These are phyloP conservation scores for Hypoxylon sp. DNA, from an alignment of 2,329 filamentous ascomycete species.

Conservation along the genomic window DNA sequence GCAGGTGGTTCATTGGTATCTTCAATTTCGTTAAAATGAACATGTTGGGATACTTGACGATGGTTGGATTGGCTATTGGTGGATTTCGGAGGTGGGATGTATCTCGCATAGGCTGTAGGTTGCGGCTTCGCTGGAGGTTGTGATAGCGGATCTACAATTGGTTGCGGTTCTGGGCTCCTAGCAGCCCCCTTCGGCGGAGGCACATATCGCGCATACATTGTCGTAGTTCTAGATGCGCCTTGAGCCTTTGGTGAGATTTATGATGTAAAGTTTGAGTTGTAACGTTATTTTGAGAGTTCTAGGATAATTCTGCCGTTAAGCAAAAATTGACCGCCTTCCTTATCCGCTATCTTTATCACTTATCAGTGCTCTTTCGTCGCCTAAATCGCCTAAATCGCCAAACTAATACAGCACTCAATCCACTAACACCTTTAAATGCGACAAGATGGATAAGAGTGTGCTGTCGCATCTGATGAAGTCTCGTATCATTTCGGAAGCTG, in stretches of 20 bases:
- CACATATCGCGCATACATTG: constrained; percentile 62
- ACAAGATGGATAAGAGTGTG: constrained; percentile 20
- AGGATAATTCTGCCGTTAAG: constrained; percentile 48
- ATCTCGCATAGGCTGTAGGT: constrained; percentile 55
- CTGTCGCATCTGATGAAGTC: background rate
- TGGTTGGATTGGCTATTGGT: constrained; percentile 27
- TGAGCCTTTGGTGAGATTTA: background rate
- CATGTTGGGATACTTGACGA: constrained; percentile 38
- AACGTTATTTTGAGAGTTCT: background rate
- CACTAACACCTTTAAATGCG: constrained; percentile 25
- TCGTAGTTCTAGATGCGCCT: background rate
- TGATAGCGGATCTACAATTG: constrained; percentile 23
- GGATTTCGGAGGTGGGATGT: constrained; percentile 56
- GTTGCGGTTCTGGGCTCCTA: constrained; percentile 25
- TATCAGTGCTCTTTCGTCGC: constrained; percentile 10
- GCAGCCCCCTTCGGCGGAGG: constrained; percentile 48
- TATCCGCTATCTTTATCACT: constrained; percentile 35
- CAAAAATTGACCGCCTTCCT: constrained; percentile 52
- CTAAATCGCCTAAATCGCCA: background rate
- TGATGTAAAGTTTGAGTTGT: constrained; percentile 10
- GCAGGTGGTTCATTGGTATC: constrained; percentile 49
- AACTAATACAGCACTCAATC: background rate
- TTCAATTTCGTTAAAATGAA: constrained; percentile 44
- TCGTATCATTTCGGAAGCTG: background rate
- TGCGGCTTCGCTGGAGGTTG: constrained; percentile 34